A percentile compares a stretch with the other conserved stretches of the same genome.
Evolutionary conservation across 2,329 filamentous ascomycete species (phyloP).

Genomic region (Alternaria brassicae): DNA sequence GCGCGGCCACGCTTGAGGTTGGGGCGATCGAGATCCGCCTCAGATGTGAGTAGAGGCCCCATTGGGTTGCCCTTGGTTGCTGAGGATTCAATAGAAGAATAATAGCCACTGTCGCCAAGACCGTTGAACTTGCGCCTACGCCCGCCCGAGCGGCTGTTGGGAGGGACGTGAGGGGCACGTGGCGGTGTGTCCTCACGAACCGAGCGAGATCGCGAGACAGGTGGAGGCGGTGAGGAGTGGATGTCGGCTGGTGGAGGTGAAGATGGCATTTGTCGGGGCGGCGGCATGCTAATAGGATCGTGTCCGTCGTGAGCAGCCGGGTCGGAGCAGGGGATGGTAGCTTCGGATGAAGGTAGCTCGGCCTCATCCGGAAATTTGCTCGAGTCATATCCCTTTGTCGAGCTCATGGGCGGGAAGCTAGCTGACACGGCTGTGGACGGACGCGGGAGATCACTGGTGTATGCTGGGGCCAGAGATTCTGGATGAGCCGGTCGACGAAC

Average conservation of each 20-base stretch:
- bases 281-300: constrained; percentile 52
- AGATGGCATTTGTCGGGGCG: constrained; percentile 62
- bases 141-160: constrained; percentile 70
- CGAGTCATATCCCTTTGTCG: constrained; percentile 56
- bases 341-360: constrained; percentile 59
- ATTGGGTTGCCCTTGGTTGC: constrained; percentile 74
- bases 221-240: constrained; percentile 92
- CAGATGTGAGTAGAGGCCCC: constrained; percentile 73
- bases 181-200: constrained; percentile 76
- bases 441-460: constrained; percentile 43
- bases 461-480: constrained; percentile 44
- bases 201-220: constrained; percentile 67
- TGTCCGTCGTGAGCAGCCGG: constrained; percentile 58
- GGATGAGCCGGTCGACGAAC: constrained; percentile 61
- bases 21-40: constrained; percentile 74
- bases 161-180: constrained; percentile 66
- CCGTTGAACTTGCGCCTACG: constrained; percentile 79
- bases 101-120: constrained; percentile 95
- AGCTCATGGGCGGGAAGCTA: constrained; percentile 46
- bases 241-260: constrained; percentile 76
- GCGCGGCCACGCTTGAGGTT: constrained; percentile 87
- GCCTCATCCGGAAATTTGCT: constrained; percentile 60
- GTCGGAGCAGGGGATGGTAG: constrained; percentile 60
- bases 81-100: constrained; percentile 94
- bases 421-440: constrained; percentile 50